Percentiles rank a stretch among this genome's conserved stretches.
Evolutionary conservation across 768 basidiomycete species (phyloP).

Genomic region (Galerina marginata): DNA sequence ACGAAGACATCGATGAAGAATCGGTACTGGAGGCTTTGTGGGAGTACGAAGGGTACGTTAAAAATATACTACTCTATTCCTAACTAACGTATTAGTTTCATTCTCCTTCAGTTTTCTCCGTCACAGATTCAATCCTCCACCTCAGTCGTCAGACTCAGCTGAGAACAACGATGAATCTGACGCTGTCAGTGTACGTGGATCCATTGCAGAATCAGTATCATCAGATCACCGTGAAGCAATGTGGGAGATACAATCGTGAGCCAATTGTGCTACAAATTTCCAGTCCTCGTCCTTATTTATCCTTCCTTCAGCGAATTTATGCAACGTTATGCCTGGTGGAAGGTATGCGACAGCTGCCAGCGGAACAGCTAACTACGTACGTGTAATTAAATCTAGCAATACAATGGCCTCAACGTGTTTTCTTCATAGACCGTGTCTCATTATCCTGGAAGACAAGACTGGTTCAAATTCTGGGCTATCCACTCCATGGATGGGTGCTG

Average conservation of each 20-base stretch:
- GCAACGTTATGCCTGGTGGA: constrained; percentile 29
- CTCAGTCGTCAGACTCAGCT: constrained; percentile 33
- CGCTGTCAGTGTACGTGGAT: constrained; percentile 25
- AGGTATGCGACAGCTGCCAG: constrained; percentile 63
- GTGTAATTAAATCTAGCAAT: constrained; percentile 29
- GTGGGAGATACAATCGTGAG: constrained; percentile 38
- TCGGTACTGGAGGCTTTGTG: constrained; percentile 47
- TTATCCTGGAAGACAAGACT: constrained; percentile 65
- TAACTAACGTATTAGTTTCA: neutral
- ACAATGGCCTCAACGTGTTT: no score
- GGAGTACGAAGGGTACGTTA: constrained; percentile 57
- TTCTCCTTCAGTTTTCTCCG: constrained; percentile 58
- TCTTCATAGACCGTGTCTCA: constrained; percentile 66
- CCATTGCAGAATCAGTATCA: constrained; percentile 31
- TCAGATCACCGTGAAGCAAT: constrained; percentile 34
- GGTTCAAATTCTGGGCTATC: constrained; percentile 57
- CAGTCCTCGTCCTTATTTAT: neutral
- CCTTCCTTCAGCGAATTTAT: constrained; percentile 28
- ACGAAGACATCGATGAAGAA: constrained; percentile 42
- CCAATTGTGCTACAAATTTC: neutral
- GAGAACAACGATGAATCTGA: constrained; percentile 31
- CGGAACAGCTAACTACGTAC: constrained; percentile 58
- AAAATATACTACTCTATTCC: constrained; percentile 5
- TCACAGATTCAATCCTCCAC: constrained; percentile 63
- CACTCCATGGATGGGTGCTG: constrained; percentile 54